Percentiles rank a stretch among this genome's conserved stretches.
Conservation (phyloP, 2,329 filamentous ascomycete species). For the Whalleya microplaca region DNA sequence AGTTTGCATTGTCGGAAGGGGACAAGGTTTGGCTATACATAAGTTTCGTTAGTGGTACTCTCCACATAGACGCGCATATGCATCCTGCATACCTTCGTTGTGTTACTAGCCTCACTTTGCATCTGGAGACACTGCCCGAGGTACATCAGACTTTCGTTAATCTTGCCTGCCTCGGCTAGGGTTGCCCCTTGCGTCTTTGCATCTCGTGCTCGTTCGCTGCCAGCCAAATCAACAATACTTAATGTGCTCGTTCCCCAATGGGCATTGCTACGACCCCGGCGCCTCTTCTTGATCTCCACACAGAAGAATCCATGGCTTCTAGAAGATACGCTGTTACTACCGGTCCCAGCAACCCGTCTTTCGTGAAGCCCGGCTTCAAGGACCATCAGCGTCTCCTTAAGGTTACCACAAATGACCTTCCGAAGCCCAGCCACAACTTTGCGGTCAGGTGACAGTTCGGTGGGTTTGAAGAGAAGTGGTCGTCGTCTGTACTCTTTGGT, state of each 20-base stretch:
- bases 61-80: background rate
- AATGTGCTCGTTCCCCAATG: constrained; percentile 78
- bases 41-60: constrained; percentile 5
- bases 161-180: constrained; percentile 93
- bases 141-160: constrained; percentile 98
- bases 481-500: constrained; percentile 76
- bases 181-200: constrained; percentile 94
- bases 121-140: constrained; percentile 95
- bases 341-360: constrained; percentile 84
- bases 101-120: constrained; percentile 78
- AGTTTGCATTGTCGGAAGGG: constrained; percentile 85
- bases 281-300: constrained; percentile 87
- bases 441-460: constrained; percentile 83
- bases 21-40: constrained; percentile 68
- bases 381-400: constrained; percentile 85
- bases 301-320: constrained; percentile 96
- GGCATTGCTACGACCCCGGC: constrained; percentile 50
- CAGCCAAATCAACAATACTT: constrained; percentile 89
- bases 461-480: constrained; percentile 87
- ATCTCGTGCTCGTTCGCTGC: constrained; percentile 89
- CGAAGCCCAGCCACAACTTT: constrained; percentile 92
- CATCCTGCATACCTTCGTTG: constrained; percentile 64
- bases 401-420: constrained; percentile 83
- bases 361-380: constrained; percentile 89
- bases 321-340: constrained; percentile 89